Evolutionary conservation across 805 yeast genomes (phyloP).

Genomic region (Kazachstania viticola): DNA sequence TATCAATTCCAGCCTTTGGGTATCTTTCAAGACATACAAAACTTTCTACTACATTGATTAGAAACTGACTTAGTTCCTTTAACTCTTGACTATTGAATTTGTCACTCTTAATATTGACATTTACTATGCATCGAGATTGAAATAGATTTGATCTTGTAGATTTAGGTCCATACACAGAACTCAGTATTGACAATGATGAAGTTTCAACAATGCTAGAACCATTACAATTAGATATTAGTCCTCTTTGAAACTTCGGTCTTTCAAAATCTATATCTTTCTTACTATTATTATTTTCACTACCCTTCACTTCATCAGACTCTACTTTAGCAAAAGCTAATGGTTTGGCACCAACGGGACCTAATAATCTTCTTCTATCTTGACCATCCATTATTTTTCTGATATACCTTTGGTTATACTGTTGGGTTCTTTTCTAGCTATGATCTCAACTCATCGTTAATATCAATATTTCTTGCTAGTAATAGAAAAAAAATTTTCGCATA

Average conservation of each 20-base stretch:
- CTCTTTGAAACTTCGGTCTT: slow-evolving; percentile 34
- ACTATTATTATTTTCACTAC: background rate
- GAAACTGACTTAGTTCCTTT: slow-evolving; percentile 34
- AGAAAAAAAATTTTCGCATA: too few relatives aligned
- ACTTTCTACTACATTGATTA: slow-evolving; percentile 28
- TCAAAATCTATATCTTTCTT: background rate
- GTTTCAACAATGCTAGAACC: slow-evolving; percentile 79
- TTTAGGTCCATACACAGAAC: slow-evolving; percentile 78
- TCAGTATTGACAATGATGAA: slow-evolving; percentile 38
- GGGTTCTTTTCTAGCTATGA: background rate
- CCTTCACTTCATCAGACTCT: slow-evolving; percentile 5
- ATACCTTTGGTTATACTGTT: background rate
- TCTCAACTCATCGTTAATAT: too few relatives aligned
- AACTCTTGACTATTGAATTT: slow-evolving; percentile 16
- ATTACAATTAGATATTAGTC: slow-evolving; percentile 56
- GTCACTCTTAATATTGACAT: slow-evolving; percentile 36
- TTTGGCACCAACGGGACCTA: slow-evolving; percentile 66
- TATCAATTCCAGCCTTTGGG: slow-evolving; percentile 82
- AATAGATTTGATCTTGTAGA: slow-evolving; percentile 64
- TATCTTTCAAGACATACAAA: slow-evolving; percentile 47
- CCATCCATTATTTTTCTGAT: slow-evolving; percentile 14
- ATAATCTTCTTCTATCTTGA: slow-evolving; percentile 70
- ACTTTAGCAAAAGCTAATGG: slow-evolving; percentile 31
- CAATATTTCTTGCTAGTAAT: too few relatives aligned
- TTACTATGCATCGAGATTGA: slow-evolving; percentile 50